phyloP scores from a whole-genome alignment of 331 rosid genomes.

The Malus hybrid region DNA sequence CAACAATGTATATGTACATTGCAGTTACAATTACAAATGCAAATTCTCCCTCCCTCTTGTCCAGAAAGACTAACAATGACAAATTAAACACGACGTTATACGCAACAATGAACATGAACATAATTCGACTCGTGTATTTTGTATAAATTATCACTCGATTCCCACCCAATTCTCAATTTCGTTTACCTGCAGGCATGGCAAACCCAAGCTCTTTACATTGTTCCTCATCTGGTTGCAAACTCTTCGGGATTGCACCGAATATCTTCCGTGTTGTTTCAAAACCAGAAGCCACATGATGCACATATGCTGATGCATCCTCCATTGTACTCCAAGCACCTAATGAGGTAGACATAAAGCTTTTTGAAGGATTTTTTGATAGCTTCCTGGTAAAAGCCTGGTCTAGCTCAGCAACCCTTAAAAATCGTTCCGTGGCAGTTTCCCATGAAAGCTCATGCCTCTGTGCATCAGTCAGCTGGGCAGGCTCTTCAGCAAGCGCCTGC shows the following conservation, averaged over 20 bases:
- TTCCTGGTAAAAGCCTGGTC: conserved; percentile 24
- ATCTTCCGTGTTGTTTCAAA: conserved; percentile 58
- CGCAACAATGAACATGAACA: background rate
- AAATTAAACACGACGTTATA: background rate
- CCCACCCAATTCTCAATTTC: background rate
- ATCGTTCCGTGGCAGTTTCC: conserved; percentile 89
- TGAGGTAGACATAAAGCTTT: conserved; percentile 44
- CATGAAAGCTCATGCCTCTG: conserved; percentile 66
- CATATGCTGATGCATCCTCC: conserved; percentile 58
- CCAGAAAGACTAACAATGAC: background rate
- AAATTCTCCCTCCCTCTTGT: background rate
- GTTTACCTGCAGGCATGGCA: conserved; percentile 18
- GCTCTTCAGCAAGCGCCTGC: conserved; percentile 51
- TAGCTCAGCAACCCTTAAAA: conserved; percentile 50
- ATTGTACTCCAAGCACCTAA: conserved; percentile 23
- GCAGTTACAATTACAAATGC: background rate
- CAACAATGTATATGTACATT: background rate
- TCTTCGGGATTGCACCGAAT: conserved; percentile 80
- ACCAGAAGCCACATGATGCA: conserved; percentile 64
- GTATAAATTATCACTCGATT: background rate
- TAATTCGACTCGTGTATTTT: background rate
- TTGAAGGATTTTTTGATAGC: conserved; percentile 27
- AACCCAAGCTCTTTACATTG: conserved; percentile 69
- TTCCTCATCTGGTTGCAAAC: conserved; percentile 78
- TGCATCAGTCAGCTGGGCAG: conserved; percentile 52